Evolutionary conservation across 192 early-diverging fungal genomes (phyloP).

Genomic region (Coemansia sp.): DNA sequence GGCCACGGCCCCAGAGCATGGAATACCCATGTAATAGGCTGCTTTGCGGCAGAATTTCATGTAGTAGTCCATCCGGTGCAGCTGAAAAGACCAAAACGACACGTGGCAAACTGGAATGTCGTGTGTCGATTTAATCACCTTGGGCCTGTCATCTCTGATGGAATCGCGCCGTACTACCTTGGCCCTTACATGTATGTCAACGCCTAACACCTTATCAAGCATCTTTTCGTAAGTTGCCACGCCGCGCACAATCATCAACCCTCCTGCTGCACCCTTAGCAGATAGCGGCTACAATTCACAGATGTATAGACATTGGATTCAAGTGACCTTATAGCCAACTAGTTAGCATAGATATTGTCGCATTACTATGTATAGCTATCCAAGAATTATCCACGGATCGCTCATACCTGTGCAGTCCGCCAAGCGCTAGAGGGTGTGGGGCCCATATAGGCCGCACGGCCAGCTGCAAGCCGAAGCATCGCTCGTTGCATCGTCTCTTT

Average conservation of each 20-base stretch:
- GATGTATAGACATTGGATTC: too few relatives aligned
- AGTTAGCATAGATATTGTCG: too few relatives aligned
- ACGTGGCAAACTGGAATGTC: slow-evolving; percentile 72
- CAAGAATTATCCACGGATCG: neutral
- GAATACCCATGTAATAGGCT: slow-evolving; percentile 72
- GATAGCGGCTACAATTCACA: too few relatives aligned
- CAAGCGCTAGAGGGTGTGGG: too few relatives aligned
- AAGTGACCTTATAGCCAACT: too few relatives aligned
- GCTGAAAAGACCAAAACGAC: slow-evolving; percentile 74
- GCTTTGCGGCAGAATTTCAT: slow-evolving; percentile 80
- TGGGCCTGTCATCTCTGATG: slow-evolving; percentile 21
- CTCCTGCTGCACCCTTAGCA: too few relatives aligned
- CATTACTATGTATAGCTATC: too few relatives aligned
- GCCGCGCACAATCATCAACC: slow-evolving; percentile 5
- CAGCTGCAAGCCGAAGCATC: slow-evolving; percentile 14
- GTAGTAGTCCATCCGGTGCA: slow-evolving; percentile 85
- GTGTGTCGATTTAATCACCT: slow-evolving; percentile 57
- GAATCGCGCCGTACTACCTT: slow-evolving; percentile 22
- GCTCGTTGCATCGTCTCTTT: neutral
- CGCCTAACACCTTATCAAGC: slow-evolving; percentile 49
- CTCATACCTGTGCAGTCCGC: too few relatives aligned
- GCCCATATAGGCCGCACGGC: neutral
- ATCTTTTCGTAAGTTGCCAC: slow-evolving; percentile 32
- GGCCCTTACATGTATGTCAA: slow-evolving; percentile 29
- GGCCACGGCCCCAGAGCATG: slow-evolving; percentile 67